A percentile compares a stretch with the other conserved stretches of the same genome.
phyloP scores from a whole-genome alignment of 495 filamentous ascomycete genomes.

The Aspergillus ostianus region DNA sequence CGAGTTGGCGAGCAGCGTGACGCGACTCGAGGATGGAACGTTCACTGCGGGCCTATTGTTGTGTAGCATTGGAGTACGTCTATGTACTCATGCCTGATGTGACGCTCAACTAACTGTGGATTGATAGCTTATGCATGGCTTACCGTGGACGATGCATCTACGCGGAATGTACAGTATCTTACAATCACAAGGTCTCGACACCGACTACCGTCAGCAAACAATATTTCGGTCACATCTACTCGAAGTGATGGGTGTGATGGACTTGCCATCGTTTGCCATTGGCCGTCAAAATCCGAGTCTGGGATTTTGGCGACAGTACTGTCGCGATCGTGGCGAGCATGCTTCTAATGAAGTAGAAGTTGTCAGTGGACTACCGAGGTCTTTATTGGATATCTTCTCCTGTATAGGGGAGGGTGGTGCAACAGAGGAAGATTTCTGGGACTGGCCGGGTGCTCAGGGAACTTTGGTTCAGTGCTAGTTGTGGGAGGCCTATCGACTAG shows the following conservation, averaged over 20 bases:
- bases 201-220: not conserved
- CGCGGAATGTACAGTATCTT: conserved; percentile 39
- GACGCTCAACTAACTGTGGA: not conserved
- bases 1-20: conserved; percentile 27
- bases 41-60: conserved; percentile 35
- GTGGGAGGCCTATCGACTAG: conserved; percentile 36
- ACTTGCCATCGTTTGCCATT: conserved; percentile 29
- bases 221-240: conserved; percentile 30
- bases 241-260: conserved; percentile 42
- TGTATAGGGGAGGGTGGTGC: conserved; percentile 25
- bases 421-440: conserved; percentile 34
- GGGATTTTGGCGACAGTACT: conserved; percentile 34
- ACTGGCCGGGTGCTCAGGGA: conserved; percentile 33
- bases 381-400: conserved; percentile 33
- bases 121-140: conserved; percentile 31
- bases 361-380: conserved; percentile 33
- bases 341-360: conserved; percentile 21
- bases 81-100: not conserved
- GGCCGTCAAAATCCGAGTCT: conserved; percentile 30
- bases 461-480: conserved; percentile 33
- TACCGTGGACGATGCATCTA: conserved; percentile 40
- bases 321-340: conserved; percentile 12
- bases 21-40: conserved; percentile 29
- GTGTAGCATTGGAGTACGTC: conserved; percentile 38
- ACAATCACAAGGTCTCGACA: conserved; percentile 20